Conservation (phyloP, 768 basidiomycete species). For the Strobilomyces confusus region DNA sequence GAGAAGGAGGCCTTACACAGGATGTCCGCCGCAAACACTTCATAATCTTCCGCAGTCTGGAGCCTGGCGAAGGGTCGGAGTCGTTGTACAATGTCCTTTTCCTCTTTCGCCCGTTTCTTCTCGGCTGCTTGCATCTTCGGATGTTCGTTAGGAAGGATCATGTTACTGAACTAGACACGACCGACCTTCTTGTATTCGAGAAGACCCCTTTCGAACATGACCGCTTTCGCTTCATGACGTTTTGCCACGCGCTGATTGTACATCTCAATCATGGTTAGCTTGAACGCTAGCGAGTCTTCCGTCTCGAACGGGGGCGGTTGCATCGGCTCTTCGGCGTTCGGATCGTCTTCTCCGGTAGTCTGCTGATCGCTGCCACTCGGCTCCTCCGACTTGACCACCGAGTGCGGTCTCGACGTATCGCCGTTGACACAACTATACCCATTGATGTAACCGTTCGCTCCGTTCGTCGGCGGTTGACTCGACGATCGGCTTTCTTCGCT, state of each 20-base stretch:
- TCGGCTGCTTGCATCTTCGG: slow-evolving; percentile 83
- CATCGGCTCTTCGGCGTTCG: slow-evolving; percentile 57
- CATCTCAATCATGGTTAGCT: slow-evolving; percentile 84
- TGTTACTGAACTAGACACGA: background rate
- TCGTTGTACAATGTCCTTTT: slow-evolving; percentile 85
- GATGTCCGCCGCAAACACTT: slow-evolving; percentile 81
- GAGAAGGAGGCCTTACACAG: slow-evolving; percentile 58
- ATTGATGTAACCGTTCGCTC: slow-evolving; percentile 30
- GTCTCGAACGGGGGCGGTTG: slow-evolving; percentile 83
- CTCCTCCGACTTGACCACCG: slow-evolving; percentile 42
- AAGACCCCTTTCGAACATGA: slow-evolving; percentile 90
- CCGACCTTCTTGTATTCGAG: slow-evolving; percentile 92
- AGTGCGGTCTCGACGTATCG: slow-evolving; percentile 26
- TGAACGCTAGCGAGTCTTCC: slow-evolving; percentile 77
- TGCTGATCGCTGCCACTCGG: slow-evolving; percentile 31
- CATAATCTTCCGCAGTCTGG: slow-evolving; percentile 90
- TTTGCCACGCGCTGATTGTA: slow-evolving; percentile 88
- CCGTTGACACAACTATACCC: slow-evolving; percentile 38
- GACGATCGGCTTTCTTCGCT: slow-evolving; percentile 15
- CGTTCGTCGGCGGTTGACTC: slow-evolving; percentile 24
- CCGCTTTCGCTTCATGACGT: slow-evolving; percentile 75
- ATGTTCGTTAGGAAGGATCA: background rate
- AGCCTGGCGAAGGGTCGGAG: slow-evolving; percentile 87
- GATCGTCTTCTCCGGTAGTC: slow-evolving; percentile 51
- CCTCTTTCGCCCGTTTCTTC: slow-evolving; percentile 87